Percentiles rank a stretch among this genome's conserved stretches.
Evolutionary conservation across 805 yeast species (phyloP).

Genomic region (Hermanozyma aechmeae): DNA sequence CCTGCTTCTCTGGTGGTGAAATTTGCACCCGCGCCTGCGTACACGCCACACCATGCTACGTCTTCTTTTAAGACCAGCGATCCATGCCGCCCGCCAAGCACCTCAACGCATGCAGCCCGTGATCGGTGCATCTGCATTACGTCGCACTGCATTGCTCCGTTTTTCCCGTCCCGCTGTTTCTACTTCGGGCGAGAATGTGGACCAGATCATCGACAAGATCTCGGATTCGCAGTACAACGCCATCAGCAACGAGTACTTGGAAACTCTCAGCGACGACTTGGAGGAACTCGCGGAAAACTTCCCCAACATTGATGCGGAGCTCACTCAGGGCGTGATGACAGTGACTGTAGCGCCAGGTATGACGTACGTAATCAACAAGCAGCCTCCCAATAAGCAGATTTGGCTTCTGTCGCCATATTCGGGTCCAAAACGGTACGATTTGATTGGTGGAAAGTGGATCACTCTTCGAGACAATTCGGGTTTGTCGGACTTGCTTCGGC

Average conservation of each 20-base stretch:
- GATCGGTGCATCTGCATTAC: too few relatives aligned
- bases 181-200: conserved; percentile 49
- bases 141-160: too few relatives aligned
- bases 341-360: conserved; percentile 64
- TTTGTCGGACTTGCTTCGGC: conserved; percentile 24
- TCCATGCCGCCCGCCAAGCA: too few relatives aligned
- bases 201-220: conserved; percentile 41
- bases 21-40: too few relatives aligned
- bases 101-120: too few relatives aligned
- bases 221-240: conserved; percentile 49
- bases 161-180: too few relatives aligned
- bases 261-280: conserved; percentile 52
- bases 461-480: conserved; percentile 54
- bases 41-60: too few relatives aligned
- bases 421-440: conserved; percentile 77
- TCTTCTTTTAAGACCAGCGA: too few relatives aligned
- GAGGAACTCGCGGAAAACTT: conserved; percentile 56
- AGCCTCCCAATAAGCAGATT: conserved; percentile 94
- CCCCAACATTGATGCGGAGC: conserved; percentile 67
- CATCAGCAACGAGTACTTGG: conserved; percentile 61
- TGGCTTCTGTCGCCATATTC: conserved; percentile 93
- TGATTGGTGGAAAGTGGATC: conserved; percentile 66
- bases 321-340: conserved; percentile 81
- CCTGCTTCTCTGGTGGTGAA: too few relatives aligned
- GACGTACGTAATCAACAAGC: conserved; percentile 87